Evolutionary conservation across 345 rosid species (phyloP), one percentile per base, ranked within the genome.

Genomic region (Hevea brasiliensis): DNA sequence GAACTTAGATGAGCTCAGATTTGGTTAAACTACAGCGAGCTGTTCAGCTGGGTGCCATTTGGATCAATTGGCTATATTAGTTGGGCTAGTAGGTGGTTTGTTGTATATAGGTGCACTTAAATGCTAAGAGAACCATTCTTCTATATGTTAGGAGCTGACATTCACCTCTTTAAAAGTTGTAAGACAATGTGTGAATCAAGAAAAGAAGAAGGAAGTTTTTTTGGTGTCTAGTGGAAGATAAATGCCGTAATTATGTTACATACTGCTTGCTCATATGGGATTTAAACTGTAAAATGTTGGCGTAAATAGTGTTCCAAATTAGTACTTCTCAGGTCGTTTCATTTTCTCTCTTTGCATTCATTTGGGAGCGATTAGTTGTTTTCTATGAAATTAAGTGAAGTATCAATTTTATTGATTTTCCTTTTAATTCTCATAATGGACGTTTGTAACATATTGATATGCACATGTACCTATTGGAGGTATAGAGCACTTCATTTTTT

Each of bases 61-160:
- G 59, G 57, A 56, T 42, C 53, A 7, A 44, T 23, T 53, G 32
- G 57, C 61, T 55, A 44, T 60, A 67, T 77, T 77, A 18, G 71
- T 77, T 61, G 79, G 67, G 13, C 8, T 17, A 18, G 70, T 63
- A 15, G 50, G 8, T 61, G 71, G 76, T 74, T 74, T 23, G 76
- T 77, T 65, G 77, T 32, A 27, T 61, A 65, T 74, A 74, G 68
- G 73, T 72, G 55, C 3, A 68, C 72, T 76, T 56, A 67, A 69
- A 74, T 42, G 55, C 3, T 51, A 37, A 57, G 21, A 61, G 72
- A 61, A 65, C 26, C 78, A 17, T 45, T 50, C 62, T 13, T 21
- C 54, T 21, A 3, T 12, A 6, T 5, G 29, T 7, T 41, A 24
- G 54, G 48, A 41, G 3, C 3, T 18, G 29, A 42, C 48, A 64